Evolutionary conservation across 352 stramenopile species (phyloP), one percentile per base, ranked within the genome.

Genomic region (Globisporangium sylvaticum): DNA sequence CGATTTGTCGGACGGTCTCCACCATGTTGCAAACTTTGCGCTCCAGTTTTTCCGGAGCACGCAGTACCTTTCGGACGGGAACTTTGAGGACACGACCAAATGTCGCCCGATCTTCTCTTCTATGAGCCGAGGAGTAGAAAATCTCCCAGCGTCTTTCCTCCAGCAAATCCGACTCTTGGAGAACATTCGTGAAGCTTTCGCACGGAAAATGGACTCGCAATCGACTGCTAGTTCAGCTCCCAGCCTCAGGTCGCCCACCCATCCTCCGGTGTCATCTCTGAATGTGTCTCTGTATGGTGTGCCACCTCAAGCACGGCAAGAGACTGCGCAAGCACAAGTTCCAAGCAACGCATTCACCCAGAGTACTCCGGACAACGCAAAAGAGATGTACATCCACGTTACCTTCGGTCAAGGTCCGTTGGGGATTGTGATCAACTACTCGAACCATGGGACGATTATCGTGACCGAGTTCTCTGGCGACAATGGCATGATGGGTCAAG

Each of bases 361-460:
- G 27, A 48, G 27, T 18, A 14, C 50, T 37, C 42, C 31, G 53
- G 62, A 65, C 12, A 59, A 65, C 67, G 18, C 20, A 4, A 75
- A 56, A n/a, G 70, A 77, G n/a, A 74, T 74, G 27, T 74, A 88
- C 10, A 66, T 88, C 2, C 69, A 91, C 27, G 87, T 94, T 60
- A 71, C 87, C 25, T 95, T 95, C 72, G 77, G 73, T 0, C 66
- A 76, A 34, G 88, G 88, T 14, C 88, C 84, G 2, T 71, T 95
- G 25, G 86, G 86, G 1, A 87, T 94, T 37, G 88, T 95, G 62
- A 94, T 95, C 57, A 93, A 95, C 52, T 89, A 93, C 57, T 91
- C 87, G 10, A 72, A 80, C 25, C 81, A 72, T 31, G 83, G 84
- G 14, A 89, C 79, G 15, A 87, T 95, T 48, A 67, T 91, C 15